Conservation (phyloP, 208 protist genomes). For the Leishmania arabica region DNA sequence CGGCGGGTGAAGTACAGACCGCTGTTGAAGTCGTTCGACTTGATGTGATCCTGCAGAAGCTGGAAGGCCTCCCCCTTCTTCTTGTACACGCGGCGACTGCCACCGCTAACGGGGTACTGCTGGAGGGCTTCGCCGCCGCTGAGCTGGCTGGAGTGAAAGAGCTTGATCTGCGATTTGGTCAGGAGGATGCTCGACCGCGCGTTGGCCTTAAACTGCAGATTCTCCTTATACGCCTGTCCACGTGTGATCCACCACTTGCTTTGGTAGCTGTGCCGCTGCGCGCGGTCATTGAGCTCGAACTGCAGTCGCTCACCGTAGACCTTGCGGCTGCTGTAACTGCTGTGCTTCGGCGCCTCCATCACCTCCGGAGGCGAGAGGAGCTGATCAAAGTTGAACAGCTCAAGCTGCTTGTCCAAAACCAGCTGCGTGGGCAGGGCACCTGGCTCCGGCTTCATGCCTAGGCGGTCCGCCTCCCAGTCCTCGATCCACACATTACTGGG, state of each 20-base stretch:
- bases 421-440: conserved; percentile 73
- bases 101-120: conserved; percentile 75
- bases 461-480: conserved; percentile 82
- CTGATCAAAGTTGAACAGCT: conserved; percentile 91
- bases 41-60: conserved; percentile 72
- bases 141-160: conserved; percentile 85
- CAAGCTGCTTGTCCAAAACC: conserved; percentile 79
- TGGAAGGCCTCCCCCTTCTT: conserved; percentile 63
- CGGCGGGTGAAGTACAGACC: conserved; percentile 87
- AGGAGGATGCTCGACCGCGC: conserved; percentile 71
- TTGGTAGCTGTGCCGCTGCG: conserved; percentile 82
- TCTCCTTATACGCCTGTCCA: conserved; percentile 75
- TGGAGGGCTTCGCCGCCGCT: conserved; percentile 72
- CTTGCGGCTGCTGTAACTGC: conserved; percentile 86
- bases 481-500: conserved; percentile 90
- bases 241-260: conserved; percentile 88
- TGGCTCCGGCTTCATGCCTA: conserved; percentile 68
- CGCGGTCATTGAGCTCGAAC: conserved; percentile 90
- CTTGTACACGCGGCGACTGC: conserved; percentile 76
- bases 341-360: conserved; percentile 87
- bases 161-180: conserved; percentile 62
- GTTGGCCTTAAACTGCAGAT: conserved; percentile 78
- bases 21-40: conserved; percentile 86
- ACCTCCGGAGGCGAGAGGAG: conserved; percentile 78
- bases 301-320: conserved; percentile 81